A percentile compares a stretch with the other conserved stretches of the same genome.
phyloP scores from a whole-genome alignment of 2,329 filamentous ascomycete species.

The Aureobasidium sp. region DNA sequence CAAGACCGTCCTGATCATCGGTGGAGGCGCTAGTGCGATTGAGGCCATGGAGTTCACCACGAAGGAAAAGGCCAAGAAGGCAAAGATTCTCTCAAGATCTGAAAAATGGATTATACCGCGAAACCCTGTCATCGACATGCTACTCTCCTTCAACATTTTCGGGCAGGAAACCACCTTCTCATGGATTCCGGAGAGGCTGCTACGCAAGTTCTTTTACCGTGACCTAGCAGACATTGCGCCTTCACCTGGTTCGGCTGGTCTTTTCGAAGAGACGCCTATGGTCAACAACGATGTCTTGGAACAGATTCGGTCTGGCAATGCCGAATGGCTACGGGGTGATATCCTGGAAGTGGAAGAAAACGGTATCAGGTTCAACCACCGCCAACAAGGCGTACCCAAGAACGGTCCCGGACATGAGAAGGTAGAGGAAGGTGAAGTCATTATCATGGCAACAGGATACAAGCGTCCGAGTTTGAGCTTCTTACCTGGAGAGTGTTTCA shows the following conservation, averaged over 20 bases:
- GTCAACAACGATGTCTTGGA: slow-evolving; percentile 75
- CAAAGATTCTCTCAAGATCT: slow-evolving; percentile 63
- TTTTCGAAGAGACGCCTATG: slow-evolving; percentile 83
- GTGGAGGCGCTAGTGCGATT: slow-evolving; percentile 71
- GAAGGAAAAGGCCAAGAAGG: slow-evolving; percentile 55
- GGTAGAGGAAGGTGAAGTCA: slow-evolving; percentile 62
- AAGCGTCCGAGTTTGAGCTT: slow-evolving; percentile 65
- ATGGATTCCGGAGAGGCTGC: slow-evolving; percentile 67
- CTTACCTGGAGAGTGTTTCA: slow-evolving; percentile 63
- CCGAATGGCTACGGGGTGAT: slow-evolving; percentile 74
- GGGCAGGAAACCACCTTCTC: slow-evolving; percentile 67
- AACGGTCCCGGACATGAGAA: slow-evolving; percentile 61
- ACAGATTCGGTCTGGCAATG: slow-evolving; percentile 61
- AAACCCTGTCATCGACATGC: slow-evolving; percentile 62
- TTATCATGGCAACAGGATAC: slow-evolving; percentile 78
- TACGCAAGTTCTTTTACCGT: slow-evolving; percentile 73
- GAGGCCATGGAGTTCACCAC: slow-evolving; percentile 75
- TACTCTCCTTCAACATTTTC: slow-evolving; percentile 70
- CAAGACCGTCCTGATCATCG: slow-evolving; percentile 68
- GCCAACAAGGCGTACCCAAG: slow-evolving; percentile 62
- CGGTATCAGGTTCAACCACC: slow-evolving; percentile 63
- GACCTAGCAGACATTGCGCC: slow-evolving; percentile 69
- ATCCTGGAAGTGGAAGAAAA: slow-evolving; percentile 58
- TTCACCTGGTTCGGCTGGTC: slow-evolving; percentile 41
- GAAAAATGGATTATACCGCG: slow-evolving; percentile 86